A percentile compares a stretch with the other conserved stretches of the same genome.
These are phyloP conservation scores for Pseudocercospora macadamiae DNA, from an alignment of 2,329 filamentous ascomycete genomes.

Conservation along the genomic window DNA sequence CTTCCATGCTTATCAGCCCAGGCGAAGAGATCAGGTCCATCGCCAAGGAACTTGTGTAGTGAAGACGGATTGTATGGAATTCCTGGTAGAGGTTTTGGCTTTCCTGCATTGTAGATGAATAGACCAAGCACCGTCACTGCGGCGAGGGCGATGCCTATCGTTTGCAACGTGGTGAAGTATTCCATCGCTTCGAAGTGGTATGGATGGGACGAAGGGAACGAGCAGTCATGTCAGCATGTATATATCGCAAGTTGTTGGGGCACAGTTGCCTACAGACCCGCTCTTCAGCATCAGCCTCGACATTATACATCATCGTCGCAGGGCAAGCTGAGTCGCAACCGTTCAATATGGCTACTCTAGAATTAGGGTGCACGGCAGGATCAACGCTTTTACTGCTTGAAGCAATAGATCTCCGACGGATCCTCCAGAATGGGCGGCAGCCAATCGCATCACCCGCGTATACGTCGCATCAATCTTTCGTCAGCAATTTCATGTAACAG, in stretches of 20 bases:
- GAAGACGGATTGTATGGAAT: constrained; percentile 52
- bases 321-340: no score
- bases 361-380: no score
- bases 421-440: no score
- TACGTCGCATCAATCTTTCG: no score
- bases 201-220: background rate
- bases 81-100: constrained; percentile 48
- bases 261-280: no score
- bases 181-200: background rate
- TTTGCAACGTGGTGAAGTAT: background rate
- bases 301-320: no score
- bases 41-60: constrained; percentile 44
- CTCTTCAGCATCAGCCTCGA: no score
- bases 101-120: background rate
- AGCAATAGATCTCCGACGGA: no score
- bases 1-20: constrained; percentile 40
- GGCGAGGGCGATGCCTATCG: background rate
- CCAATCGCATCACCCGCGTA: no score
- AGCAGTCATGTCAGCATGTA: background rate
- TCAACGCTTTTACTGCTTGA: no score
- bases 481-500: no score
- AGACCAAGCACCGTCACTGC: background rate
- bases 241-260: background rate
- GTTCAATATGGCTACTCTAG: no score
- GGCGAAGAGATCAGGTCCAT: constrained; percentile 46